Conservation (phyloP, 441 rosid genomes). For the Gossypium schwendimanii region DNA sequence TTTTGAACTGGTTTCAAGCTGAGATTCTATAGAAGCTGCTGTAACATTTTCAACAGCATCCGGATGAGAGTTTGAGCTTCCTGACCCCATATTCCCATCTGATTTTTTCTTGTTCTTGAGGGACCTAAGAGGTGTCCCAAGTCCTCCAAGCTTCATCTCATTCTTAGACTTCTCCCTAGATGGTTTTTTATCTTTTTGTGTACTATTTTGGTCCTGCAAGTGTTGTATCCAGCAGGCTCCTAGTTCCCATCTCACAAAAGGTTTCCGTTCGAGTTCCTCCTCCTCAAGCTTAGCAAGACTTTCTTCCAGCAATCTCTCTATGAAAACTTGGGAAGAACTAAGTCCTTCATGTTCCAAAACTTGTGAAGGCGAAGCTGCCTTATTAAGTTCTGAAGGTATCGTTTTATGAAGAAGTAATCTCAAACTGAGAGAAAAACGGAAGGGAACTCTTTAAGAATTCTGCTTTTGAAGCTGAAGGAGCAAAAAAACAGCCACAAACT, state of each 20-base stretch:
- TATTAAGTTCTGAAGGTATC: constrained; percentile 42
- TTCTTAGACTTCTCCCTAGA: constrained; percentile 57
- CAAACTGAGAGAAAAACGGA: constrained; percentile 37
- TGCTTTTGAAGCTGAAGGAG: not conserved
- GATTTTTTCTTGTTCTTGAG: constrained; percentile 72
- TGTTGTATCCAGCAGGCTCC: constrained; percentile 81
- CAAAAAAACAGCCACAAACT: constrained; percentile 5
- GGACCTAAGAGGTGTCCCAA: constrained; percentile 85
- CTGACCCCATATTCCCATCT: constrained; percentile 41
- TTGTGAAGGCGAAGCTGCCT: constrained; percentile 37
- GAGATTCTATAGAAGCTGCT: constrained; percentile 41
- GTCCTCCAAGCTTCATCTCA: constrained; percentile 96
- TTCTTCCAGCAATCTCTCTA: constrained; percentile 50
- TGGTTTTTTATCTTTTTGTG: constrained; percentile 72
- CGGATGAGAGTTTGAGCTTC: constrained; percentile 32
- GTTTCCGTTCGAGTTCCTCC: constrained; percentile 34
- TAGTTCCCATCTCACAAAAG: constrained; percentile 68
- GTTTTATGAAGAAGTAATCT: constrained; percentile 59
- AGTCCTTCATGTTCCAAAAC: constrained; percentile 53
- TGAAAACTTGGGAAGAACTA: constrained; percentile 47
- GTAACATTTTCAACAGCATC: constrained; percentile 37
- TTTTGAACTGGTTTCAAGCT: constrained; percentile 30
- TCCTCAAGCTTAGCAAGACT: constrained; percentile 61
- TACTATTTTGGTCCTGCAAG: constrained; percentile 60
- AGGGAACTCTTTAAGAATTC: constrained; percentile 20